These are phyloP conservation scores for Pythium diclinum DNA, from an alignment of 352 stramenopile genomes.

Conservation along the genomic window DNA sequence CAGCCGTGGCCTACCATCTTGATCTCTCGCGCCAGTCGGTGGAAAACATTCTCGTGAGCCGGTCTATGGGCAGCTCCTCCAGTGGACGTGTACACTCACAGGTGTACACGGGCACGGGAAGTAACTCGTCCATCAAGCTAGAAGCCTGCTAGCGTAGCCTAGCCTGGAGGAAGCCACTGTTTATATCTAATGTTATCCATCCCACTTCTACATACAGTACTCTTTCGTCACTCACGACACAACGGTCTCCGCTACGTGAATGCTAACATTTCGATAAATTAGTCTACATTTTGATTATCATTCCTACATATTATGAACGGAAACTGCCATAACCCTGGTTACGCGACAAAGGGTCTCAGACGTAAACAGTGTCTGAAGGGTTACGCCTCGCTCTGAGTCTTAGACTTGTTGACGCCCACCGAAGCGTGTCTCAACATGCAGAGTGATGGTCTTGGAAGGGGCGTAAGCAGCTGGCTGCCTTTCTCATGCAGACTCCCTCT, in stretches of 20 bases:
- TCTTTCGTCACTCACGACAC: neutral
- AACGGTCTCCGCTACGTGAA: no score
- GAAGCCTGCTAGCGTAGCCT: slow-evolving; percentile 2
- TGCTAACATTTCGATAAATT: no score
- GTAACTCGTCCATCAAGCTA: slow-evolving; percentile 1
- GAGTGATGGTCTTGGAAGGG: neutral
- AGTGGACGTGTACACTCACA: neutral
- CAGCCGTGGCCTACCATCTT: slow-evolving; percentile 14
- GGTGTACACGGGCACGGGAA: neutral
- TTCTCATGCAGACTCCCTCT: neutral
- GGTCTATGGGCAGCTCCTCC: neutral
- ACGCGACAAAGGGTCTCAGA: no score
- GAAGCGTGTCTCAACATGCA: neutral
- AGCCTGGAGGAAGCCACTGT: neutral
- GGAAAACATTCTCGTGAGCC: slow-evolving; percentile 12
- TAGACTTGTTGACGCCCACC: neutral
- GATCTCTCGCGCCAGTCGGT: slow-evolving; percentile 17
- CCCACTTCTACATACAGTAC: neutral
- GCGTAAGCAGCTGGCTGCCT: neutral
- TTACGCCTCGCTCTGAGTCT: neutral
- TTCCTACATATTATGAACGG: no score
- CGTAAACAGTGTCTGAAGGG: no score
- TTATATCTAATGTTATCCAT: neutral
- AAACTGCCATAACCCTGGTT: neutral
- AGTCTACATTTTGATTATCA: no score